Evolutionary conservation across 148 eudicot species (phyloP).

Genomic region (Gaultheria prostrata): DNA sequence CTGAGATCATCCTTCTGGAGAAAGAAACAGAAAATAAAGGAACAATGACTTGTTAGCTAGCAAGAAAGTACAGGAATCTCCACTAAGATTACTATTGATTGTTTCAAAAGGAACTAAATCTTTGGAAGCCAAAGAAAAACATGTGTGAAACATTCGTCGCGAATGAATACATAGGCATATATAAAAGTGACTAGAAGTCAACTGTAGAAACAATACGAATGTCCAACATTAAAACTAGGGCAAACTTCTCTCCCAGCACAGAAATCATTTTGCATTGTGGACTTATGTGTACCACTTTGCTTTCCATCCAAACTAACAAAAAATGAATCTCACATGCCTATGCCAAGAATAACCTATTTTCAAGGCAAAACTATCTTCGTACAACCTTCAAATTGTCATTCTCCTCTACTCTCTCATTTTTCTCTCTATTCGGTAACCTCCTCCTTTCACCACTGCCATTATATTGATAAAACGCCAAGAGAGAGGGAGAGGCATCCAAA

Average conservation of each 20-base stretch:
- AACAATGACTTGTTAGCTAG: constrained; percentile 11
- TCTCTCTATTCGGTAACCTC: background rate
- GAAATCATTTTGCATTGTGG: background rate
- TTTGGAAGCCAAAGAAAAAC: background rate
- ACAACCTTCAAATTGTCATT: background rate
- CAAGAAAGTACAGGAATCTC: background rate
- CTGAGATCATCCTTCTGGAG: constrained; percentile 89
- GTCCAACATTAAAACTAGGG: background rate
- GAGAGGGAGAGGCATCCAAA: background rate
- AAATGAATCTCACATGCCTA: background rate
- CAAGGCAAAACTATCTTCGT: background rate
- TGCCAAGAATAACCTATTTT: background rate
- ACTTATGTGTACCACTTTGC: background rate
- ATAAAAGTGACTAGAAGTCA: background rate
- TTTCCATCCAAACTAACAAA: background rate
- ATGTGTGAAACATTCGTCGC: background rate
- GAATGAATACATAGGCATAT: background rate
- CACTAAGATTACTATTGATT: background rate
- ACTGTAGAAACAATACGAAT: background rate
- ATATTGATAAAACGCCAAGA: background rate
- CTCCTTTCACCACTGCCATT: background rate
- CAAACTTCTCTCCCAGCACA: background rate
- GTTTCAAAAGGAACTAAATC: constrained; percentile 7
- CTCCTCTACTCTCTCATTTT: background rate
- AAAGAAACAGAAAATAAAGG: constrained; percentile 2